phyloP scores from a whole-genome alignment of 1,284 basidiomycete genomes.

The Acaromyces ingoldii region DNA sequence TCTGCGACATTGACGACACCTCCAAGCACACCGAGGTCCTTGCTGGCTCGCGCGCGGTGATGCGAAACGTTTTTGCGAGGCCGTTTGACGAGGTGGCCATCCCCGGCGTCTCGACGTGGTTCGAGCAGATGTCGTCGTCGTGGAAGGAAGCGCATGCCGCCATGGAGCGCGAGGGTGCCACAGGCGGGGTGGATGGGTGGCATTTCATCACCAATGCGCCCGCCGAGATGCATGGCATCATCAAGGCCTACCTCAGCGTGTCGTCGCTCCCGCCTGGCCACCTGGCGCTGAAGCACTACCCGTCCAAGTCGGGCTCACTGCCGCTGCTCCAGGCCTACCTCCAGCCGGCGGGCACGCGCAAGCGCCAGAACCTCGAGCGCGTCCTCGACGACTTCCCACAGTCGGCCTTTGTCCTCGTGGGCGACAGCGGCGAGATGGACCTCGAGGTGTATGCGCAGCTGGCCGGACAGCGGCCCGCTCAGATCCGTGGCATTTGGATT shows the following conservation, averaged over 20 bases:
- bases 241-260: slow-evolving; percentile 70
- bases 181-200: slow-evolving; percentile 10
- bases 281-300: slow-evolving; percentile 34
- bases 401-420: slow-evolving; percentile 40
- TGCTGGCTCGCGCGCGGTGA: slow-evolving; percentile 47
- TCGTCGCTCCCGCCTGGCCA: slow-evolving; percentile 65
- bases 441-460: slow-evolving; percentile 43
- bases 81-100: slow-evolving; percentile 69
- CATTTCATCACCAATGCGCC: slow-evolving; percentile 74
- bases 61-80: slow-evolving; percentile 56
- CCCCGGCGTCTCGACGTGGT: slow-evolving; percentile 69
- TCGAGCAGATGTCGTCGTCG: too few relatives aligned
- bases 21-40: slow-evolving; percentile 61
- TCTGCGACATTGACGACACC: slow-evolving; percentile 93
- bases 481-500: slow-evolving; percentile 39
- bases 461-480: slow-evolving; percentile 32
- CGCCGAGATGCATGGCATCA: slow-evolving; percentile 73
- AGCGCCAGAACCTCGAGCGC: slow-evolving; percentile 24
- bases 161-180: slow-evolving; percentile 15
- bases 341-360: slow-evolving; percentile 37
- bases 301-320: slow-evolving; percentile 6
- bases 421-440: slow-evolving; percentile 47
- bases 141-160: too few relatives aligned
- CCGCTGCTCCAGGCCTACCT: slow-evolving; percentile 34
- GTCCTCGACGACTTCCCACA: slow-evolving; percentile 31